A percentile compares a stretch with the other conserved stretches of the same genome.
These are phyloP conservation scores for Silene conica DNA, from an alignment of 148 eudicot genomes.

Conservation along the genomic window DNA sequence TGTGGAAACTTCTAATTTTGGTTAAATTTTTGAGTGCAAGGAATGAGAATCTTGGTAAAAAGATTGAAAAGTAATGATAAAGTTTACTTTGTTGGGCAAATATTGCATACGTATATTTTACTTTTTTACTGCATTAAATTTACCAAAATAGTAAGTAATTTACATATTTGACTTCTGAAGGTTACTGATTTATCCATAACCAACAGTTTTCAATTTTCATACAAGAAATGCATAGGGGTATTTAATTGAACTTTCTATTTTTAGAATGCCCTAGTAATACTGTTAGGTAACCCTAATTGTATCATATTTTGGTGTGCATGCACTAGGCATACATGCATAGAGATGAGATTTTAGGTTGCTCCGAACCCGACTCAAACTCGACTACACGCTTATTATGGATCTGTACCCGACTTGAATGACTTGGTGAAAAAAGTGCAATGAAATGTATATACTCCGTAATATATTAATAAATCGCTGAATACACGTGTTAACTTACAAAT, in stretches of 20 bases:
- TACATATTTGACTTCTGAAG: conserved; percentile 16
- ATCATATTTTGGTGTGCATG: conserved; percentile 11
- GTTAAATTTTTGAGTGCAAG: conserved; percentile 9
- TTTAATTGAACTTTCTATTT: conserved; percentile 22
- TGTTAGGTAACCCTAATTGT: not conserved
- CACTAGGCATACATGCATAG: conserved; percentile 3
- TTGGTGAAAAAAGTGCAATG: too few species aligned
- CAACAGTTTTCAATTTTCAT: conserved; percentile 7
- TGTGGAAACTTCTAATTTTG: conserved; percentile 22
- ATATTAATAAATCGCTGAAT: too few species aligned
- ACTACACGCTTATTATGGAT: too few species aligned
- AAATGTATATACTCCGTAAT: too few species aligned
- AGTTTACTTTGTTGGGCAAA: not conserved
- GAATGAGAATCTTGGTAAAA: not conserved
- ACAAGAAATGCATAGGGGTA: not conserved
- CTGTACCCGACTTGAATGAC: too few species aligned
- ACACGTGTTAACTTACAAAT: too few species aligned
- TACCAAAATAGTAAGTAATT: not conserved
- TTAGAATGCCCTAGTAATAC: conserved; percentile 6
- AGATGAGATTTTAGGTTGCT: not conserved
- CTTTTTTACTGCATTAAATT: conserved; percentile 7
- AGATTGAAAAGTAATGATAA: not conserved
- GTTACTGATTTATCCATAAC: not conserved
- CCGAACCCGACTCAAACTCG: too few species aligned
- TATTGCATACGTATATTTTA: not conserved